phyloP scores from a whole-genome alignment of 805 yeast genomes.

The Komagataella pseudopastoris region DNA sequence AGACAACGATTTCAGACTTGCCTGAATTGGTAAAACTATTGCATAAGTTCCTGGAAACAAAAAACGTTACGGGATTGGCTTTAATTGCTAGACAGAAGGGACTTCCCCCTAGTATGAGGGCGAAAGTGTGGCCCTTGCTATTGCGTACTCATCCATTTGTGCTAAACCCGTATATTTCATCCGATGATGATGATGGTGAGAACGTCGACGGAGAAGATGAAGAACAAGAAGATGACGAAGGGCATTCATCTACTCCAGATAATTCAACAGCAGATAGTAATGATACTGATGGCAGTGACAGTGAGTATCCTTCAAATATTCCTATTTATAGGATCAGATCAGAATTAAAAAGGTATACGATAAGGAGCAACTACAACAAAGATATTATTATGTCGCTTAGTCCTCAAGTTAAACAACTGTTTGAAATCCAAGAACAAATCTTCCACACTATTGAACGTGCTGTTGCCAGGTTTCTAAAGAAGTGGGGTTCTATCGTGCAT shows the following conservation, averaged over 20 bases:
- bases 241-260: conserved; percentile 1
- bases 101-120: conserved; percentile 70
- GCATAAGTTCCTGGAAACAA: conserved; percentile 14
- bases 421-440: conserved; percentile 35
- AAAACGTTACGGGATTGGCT: conserved; percentile 67
- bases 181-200: conserved; percentile 33
- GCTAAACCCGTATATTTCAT: conserved; percentile 54
- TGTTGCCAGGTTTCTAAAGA: conserved; percentile 46
- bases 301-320: not conserved
- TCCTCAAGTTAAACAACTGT: conserved; percentile 18
- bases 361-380: not conserved
- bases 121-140: conserved; percentile 73
- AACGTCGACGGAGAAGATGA: conserved; percentile 16
- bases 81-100: conserved; percentile 73
- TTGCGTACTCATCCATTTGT: conserved; percentile 80
- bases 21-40: not conserved
- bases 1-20: not conserved
- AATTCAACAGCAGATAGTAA: conserved; percentile 1
- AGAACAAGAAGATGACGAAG: conserved; percentile 4
- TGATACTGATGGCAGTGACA: not conserved
- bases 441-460: conserved; percentile 45
- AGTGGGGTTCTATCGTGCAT: conserved; percentile 69
- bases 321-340: not conserved
- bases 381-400: conserved; percentile 8
- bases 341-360: conserved; percentile 1